Evolutionary conservation across 2,329 filamentous ascomycete genomes (phyloP).

Genomic region (Nigrograna mackinnonii): DNA sequence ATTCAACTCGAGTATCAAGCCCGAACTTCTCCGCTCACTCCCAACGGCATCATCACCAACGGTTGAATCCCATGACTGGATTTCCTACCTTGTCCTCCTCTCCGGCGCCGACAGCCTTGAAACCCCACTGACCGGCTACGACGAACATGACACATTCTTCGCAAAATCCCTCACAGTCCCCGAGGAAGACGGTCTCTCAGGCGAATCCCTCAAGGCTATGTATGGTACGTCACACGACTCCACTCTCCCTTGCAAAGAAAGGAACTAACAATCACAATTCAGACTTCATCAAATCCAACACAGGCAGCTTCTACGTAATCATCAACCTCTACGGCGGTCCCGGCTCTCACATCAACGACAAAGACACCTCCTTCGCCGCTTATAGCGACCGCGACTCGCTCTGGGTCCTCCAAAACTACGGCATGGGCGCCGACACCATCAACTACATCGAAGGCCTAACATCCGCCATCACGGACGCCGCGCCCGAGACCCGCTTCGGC

Average conservation of each 20-base stretch:
- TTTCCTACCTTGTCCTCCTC: slow-evolving; percentile 48
- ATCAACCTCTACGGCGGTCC: slow-evolving; percentile 45
- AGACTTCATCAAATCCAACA: slow-evolving; percentile 30
- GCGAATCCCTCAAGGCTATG: slow-evolving; percentile 25
- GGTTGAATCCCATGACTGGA: slow-evolving; percentile 35
- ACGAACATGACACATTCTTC: slow-evolving; percentile 44
- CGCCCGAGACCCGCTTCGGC: slow-evolving; percentile 46
- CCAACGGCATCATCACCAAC: slow-evolving; percentile 24
- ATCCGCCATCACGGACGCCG: slow-evolving; percentile 39
- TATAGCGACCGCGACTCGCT: slow-evolving; percentile 41
- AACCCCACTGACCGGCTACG: slow-evolving; percentile 36
- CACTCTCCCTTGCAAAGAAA: neutral
- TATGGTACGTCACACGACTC: slow-evolving; percentile 1
- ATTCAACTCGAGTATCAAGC: slow-evolving; percentile 43
- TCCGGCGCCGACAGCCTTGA: slow-evolving; percentile 30
- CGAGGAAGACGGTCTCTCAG: slow-evolving; percentile 32
- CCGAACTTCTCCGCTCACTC: slow-evolving; percentile 44
- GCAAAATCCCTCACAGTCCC: slow-evolving; percentile 46
- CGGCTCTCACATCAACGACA: slow-evolving; percentile 37
- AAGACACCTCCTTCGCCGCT: slow-evolving; percentile 35
- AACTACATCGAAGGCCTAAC: slow-evolving; percentile 49
- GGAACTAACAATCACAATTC: neutral
- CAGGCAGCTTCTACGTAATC: slow-evolving; percentile 37
- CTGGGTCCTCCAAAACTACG: slow-evolving; percentile 44
- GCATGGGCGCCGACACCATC: slow-evolving; percentile 22